Evolutionary conservation across 2,329 filamentous ascomycete species (phyloP), one percentile per base, ranked within the genome.

Genomic region (Aspergillus melleus): DNA sequence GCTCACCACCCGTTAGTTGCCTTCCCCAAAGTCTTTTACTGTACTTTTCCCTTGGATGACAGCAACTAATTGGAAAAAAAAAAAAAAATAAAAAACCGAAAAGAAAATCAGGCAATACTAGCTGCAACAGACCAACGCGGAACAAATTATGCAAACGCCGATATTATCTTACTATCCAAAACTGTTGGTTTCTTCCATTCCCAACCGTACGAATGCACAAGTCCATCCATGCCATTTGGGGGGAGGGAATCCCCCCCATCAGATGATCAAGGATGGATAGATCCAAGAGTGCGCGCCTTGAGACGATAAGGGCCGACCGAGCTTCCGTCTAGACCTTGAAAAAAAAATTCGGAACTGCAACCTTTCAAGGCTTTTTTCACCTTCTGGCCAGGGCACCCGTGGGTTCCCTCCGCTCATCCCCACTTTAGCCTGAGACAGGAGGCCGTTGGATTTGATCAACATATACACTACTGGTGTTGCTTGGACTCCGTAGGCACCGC

Each of bases 351-450:
- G 53, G 24, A 54, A 46, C 30, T 49, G 52, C 44, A 47, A 47
- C 19, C 44, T 14, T 14, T 22, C 44, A 22, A 47, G 44, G 19
- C 22, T 29, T 47, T 47, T 42, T 47, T 12, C 19, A 9, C 22
- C 12, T 24, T 24, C 44, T 12, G 44, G 44, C 44, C 49, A 46
- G 52, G 22, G 36, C 52, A 32, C 36, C 52, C 26, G 54, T 42
- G 47, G 8, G 47, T 32, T 46, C 20, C 22, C 24, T 22, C 36
- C 47, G 49, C 44, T 36, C 42, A 54, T 57, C 57, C 57, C 52
- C 57, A 46, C 57, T 55, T 42, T 49, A 55, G 49, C 46, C 52
- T 52, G 54, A 50, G 47, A 52, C 52, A 39, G 49, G 52, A 46
- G 51, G 52, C 52, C 52, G 52, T 49, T 54, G 52, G 32, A 46